Conservation (phyloP, 2,329 filamentous ascomycete species). For the Parafenestella ontariensis region DNA sequence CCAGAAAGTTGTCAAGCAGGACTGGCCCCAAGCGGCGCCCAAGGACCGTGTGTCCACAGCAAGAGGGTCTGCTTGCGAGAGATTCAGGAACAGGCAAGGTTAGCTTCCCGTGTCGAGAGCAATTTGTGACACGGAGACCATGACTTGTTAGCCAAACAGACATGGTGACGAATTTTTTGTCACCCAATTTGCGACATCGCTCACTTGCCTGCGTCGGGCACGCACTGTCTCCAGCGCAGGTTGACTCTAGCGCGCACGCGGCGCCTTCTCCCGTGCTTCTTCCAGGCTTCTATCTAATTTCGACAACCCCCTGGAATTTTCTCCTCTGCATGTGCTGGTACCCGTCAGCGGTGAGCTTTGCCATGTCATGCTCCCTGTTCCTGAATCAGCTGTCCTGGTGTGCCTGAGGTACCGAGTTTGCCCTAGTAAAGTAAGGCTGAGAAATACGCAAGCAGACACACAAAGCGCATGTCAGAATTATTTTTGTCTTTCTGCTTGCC, state of each 20-base stretch:
- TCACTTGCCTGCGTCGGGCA: constrained; percentile 23
- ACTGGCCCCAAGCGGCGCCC: constrained; percentile 32
- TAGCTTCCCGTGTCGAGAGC: constrained; percentile 32
- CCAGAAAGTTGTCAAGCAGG: constrained; percentile 25
- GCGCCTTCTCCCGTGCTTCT: constrained; percentile 50
- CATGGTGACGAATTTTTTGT: constrained; percentile 26
- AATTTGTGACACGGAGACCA: constrained; percentile 38
- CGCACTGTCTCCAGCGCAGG: constrained; percentile 19
- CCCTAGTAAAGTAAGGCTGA: constrained; percentile 26
- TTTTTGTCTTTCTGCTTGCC: constrained; percentile 38
- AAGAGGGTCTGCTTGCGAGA: constrained; percentile 32
- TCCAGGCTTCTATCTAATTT: constrained; percentile 46
- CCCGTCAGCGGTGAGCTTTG: constrained; percentile 38
- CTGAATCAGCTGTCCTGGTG: constrained; percentile 15
- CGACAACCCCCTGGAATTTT: constrained; percentile 32
- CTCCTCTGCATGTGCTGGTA: constrained; percentile 27
- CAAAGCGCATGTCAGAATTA: constrained; percentile 35
- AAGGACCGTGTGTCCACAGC: constrained; percentile 19
- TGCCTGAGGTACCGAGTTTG: constrained; percentile 11
- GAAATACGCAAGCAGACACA: constrained; percentile 23
- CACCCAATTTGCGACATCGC: constrained; percentile 38
- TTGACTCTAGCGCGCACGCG: constrained; percentile 34
- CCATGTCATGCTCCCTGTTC: constrained; percentile 21
- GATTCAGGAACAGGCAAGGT: constrained; percentile 44
- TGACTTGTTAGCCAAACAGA: constrained; percentile 19